These are phyloP conservation scores for Venturia oleaginea DNA, from an alignment of 2,329 filamentous ascomycete species.

Conservation along the genomic window DNA sequence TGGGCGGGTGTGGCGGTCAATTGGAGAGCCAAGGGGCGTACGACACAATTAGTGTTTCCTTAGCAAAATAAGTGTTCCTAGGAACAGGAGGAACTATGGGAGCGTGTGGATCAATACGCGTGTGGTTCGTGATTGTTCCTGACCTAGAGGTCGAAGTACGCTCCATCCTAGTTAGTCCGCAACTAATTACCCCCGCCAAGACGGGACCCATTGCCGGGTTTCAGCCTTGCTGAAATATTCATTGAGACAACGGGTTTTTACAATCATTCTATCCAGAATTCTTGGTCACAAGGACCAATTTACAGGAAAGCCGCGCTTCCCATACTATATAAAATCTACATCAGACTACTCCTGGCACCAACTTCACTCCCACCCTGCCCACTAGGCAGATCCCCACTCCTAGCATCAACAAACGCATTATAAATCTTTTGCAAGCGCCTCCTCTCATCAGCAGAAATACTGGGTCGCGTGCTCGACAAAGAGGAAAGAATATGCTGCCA, in stretches of 20 bases:
- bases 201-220: not conserved
- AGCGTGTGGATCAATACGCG: not conserved
- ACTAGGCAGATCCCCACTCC: constrained; percentile 91
- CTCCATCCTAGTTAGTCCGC: no score
- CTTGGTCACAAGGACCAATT: no score
- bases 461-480: constrained; percentile 67
- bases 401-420: constrained; percentile 80
- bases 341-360: constrained; percentile 84
- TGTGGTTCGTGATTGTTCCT: not conserved
- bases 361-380: constrained; percentile 88
- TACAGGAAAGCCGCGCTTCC: no score
- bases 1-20: not conserved
- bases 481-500: constrained; percentile 78
- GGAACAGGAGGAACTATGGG: not conserved
- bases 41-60: not conserved
- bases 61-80: not conserved
- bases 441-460: constrained; percentile 72
- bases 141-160: not conserved
- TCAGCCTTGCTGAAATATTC: not conserved
- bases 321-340: constrained; percentile 44
- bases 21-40: not conserved
- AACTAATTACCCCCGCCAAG: no score
- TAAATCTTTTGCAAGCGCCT: constrained; percentile 72
- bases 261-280: no score
- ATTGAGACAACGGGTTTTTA: no score